Base-by-base conservation (phyloP, 768 basidiomycete species). In the Boletus eberwhitei region DNA sequence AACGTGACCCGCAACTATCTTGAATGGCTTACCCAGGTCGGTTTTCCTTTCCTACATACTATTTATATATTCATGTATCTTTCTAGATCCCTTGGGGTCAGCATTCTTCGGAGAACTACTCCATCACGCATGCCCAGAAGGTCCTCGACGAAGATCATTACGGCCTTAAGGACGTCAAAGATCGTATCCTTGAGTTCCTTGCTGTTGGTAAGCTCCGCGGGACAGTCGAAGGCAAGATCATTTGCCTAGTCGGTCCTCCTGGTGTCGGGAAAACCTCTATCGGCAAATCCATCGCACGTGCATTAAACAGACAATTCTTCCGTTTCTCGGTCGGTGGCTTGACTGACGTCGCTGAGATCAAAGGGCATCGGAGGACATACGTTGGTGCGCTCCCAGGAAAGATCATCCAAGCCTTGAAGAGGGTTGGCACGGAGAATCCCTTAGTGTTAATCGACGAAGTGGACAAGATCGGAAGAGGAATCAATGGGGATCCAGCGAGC, bases 221-320 rank as follows among this genome's bases (percentile, higher is more conserved):
- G 8, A 93, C 89, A 0, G 93, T 98, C 17, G 80, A 98, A 66
- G 97, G 96, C 61, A 99, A 99, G 77, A 99, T 99, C 63, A 87
- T 98, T 39, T 96, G 94, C 64, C 82, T 99, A 22, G 92, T 89
- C 37, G 97, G 97, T 16, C 97, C 97, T 11, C 97, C 96, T 4
- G 96, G 96, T 67, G 97, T 99, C 5, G 96, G 96, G 38, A 98
- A 98, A 77, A 98, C 96, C 5, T 88, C 85, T 52, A 97, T 98
- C 40, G 96, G 95, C 45, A 95, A 95, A 77, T 90, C 87, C 3
- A 97, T 99, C 48, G 88, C 97, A 0, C 81, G 93, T 16, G 95
- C 96, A 4, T 76, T 99, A 22, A 85, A 88, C 26, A 75, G 96
- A 55, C 87, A 93, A 69, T 98, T 98, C 75, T 98, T 95, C 83